A percentile compares a stretch with the other conserved stretches of the same genome.
Conservation (phyloP, 306 rosid species). For the Hippophae rhamnoides region DNA sequence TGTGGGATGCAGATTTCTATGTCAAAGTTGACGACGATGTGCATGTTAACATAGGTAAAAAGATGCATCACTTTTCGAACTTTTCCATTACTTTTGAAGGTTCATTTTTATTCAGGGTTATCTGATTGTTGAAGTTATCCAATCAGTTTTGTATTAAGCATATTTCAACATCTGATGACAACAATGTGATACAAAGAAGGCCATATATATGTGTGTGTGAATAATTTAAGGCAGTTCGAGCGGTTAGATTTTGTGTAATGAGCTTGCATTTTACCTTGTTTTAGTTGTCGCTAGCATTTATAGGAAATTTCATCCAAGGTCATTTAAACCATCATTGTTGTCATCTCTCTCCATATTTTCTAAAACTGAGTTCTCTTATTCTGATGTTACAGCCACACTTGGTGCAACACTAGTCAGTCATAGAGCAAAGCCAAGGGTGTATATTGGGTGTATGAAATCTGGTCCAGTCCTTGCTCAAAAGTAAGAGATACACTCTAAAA, state of each 20-base stretch:
- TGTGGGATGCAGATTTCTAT: constrained; percentile 54
- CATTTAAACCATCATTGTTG: neutral
- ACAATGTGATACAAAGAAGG: too few relatives aligned
- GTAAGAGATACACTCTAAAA: constrained; percentile 16
- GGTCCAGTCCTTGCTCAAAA: constrained; percentile 57
- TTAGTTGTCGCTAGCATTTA: too few relatives aligned
- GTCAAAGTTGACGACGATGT: constrained; percentile 58
- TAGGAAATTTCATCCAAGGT: too few relatives aligned
- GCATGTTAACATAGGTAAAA: constrained; percentile 48
- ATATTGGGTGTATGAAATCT: constrained; percentile 59
- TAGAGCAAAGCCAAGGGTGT: constrained; percentile 34
- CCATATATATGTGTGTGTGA: too few relatives aligned
- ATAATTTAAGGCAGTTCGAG: too few relatives aligned
- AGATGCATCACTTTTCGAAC: neutral
- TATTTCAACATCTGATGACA: too few relatives aligned
- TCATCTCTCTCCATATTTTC: constrained; percentile 2
- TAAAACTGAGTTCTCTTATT: neutral
- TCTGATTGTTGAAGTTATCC: too few relatives aligned
- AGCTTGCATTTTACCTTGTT: too few relatives aligned
- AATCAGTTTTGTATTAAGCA: too few relatives aligned
- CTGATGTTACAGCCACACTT: constrained; percentile 34
- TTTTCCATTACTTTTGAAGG: neutral
- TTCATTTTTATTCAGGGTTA: constrained; percentile 1
- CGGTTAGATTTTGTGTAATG: too few relatives aligned
- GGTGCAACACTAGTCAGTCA: constrained; percentile 49